phyloP scores from a whole-genome alignment of 306 rosid genomes.

The Chamaecrista fasciculata region DNA sequence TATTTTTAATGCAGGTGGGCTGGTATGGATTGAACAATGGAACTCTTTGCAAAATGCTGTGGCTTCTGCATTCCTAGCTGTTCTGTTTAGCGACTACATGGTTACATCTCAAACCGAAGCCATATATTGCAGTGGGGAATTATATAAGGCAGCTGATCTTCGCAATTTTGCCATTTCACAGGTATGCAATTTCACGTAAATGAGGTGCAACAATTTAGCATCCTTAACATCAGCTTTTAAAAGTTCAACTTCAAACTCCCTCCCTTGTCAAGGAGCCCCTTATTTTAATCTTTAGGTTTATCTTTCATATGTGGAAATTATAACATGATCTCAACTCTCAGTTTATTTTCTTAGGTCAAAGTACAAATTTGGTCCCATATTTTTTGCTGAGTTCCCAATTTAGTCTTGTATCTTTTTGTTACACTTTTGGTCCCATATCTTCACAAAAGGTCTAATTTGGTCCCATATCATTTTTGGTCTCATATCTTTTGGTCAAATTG shows the following conservation, averaged over 20 bases:
- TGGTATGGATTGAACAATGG: conserved; percentile 61
- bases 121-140: conserved; percentile 50
- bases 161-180: conserved; percentile 64
- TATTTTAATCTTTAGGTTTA: background rate
- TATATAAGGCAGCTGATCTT: conserved; percentile 50
- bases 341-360: background rate
- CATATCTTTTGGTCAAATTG: too few species aligned
- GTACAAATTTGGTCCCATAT: too few species aligned
- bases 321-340: background rate
- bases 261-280: background rate
- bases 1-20: conserved; percentile 45
- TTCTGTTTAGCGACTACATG: conserved; percentile 74
- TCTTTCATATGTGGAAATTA: background rate
- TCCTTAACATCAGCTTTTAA: background rate
- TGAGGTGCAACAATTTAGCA: background rate
- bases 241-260: background rate
- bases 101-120: conserved; percentile 44
- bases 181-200: conserved; percentile 34
- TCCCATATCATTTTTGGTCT: too few species aligned
- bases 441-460: too few species aligned
- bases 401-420: too few species aligned
- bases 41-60: conserved; percentile 54
- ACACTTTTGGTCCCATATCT: too few species aligned
- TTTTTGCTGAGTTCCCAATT: too few species aligned
- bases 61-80: conserved; percentile 68